Conservation (phyloP, 2,329 filamentous ascomycete genomes). For the Pezicula neosporulosa region DNA sequence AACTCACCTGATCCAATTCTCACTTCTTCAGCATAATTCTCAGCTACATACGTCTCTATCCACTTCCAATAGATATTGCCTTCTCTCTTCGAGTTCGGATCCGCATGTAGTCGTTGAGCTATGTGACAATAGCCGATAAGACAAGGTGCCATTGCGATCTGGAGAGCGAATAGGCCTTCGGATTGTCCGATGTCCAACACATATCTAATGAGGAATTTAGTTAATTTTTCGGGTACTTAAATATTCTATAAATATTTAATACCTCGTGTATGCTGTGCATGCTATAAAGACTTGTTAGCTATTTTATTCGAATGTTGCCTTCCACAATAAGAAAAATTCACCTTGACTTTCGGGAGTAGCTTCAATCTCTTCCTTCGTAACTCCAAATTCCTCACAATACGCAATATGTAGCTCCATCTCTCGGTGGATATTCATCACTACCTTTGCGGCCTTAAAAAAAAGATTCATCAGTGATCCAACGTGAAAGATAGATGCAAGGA, state of each 20-base stretch:
- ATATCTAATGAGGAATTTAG: constrained; percentile 48
- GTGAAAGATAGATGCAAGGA: background rate
- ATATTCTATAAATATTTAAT: background rate
- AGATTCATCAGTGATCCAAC: background rate
- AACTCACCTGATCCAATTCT: constrained; percentile 62
- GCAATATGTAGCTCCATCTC: constrained; percentile 80
- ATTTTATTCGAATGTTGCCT: background rate
- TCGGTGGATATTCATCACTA: constrained; percentile 71
- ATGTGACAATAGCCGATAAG: constrained; percentile 85
- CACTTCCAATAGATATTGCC: constrained; percentile 82
- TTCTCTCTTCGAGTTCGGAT: constrained; percentile 56
- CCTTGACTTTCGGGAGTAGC: constrained; percentile 71
- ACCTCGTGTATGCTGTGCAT: constrained; percentile 74
- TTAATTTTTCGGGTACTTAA: background rate
- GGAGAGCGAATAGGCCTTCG: constrained; percentile 83
- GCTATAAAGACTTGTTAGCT: constrained; percentile 34
- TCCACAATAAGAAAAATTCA: constrained; percentile 28
- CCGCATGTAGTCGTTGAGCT: constrained; percentile 64
- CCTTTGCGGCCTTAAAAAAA: constrained; percentile 52
- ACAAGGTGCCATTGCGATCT: constrained; percentile 81
- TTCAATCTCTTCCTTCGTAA: constrained; percentile 71
- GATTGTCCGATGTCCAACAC: constrained; percentile 86
- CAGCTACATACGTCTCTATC: constrained; percentile 84
- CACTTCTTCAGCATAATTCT: constrained; percentile 75
- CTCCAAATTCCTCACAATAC: constrained; percentile 79